Evolutionary conservation across 1,284 basidiomycete genomes (phyloP), one percentile per base, ranked within the genome.

Genomic region (Boletus sp.): DNA sequence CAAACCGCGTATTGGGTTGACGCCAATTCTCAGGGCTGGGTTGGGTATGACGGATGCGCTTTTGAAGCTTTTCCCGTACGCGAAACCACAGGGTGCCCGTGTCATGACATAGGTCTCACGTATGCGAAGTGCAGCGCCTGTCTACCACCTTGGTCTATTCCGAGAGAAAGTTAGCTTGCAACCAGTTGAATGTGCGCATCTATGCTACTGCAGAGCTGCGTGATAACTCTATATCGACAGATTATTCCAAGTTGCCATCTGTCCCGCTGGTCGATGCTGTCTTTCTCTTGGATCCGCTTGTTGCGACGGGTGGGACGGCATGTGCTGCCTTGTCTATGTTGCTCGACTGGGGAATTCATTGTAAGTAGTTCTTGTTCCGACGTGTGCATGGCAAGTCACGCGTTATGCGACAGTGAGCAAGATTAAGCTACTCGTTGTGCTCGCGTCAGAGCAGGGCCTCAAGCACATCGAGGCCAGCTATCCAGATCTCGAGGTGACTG

Each of bases 221-320:
- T 44, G 16, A 12, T 17, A 3, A 39, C 48, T 45, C 36, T 44
- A 32, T 42, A 33, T 38, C 37, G 47, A 50, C 51, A 88, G 93
- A 96, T 69, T 94, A 94, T 69, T 94, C 91, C 51, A 95, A 95
- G 71, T 78, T 97, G 10, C 94, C 94, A 7, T 70, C 80, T 25
- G 70, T 72, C 14, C 83, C 88, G 1, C 84, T 86, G 0, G 81
- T 94, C 6, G 93, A 96, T 62, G 70, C 81, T 39, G 86, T 94
- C 23, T 91, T 84, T 69, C 72, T 98, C 32, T 76, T 97, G 34
- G 94, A 98, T 59, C 91, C 94, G 4, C 71, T 97, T 35, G 87
- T 97, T 59, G 94, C 94, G 0, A 97, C 94, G 0, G 94, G 94
- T 51, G 90, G 91, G n/a, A 96, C 94, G 3, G 91, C 89, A 5